A percentile compares a stretch with the other conserved stretches of the same genome.
These are phyloP conservation scores for Exophiala alcalophila DNA, from an alignment of 2,329 filamentous ascomycete species.

Conservation along the genomic window DNA sequence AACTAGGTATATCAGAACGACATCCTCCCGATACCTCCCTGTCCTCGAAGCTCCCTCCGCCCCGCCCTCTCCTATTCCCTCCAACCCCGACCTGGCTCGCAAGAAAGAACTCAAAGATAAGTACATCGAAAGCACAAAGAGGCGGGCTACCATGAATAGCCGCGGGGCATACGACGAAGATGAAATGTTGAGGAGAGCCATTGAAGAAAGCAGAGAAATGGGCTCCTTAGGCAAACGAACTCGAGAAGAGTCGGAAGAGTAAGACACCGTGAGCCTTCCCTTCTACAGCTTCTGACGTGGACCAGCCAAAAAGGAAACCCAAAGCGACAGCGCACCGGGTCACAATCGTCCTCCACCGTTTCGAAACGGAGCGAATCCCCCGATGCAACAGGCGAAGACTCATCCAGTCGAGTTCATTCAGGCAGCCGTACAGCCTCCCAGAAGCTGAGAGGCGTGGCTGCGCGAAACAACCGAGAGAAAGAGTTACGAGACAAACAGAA, in stretches of 20 bases:
- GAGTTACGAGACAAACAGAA: conserved; percentile 52
- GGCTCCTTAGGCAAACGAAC: conserved; percentile 73
- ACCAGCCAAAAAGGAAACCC: conserved; percentile 64
- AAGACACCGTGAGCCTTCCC: conserved; percentile 43
- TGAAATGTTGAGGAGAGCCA: conserved; percentile 79
- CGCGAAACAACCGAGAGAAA: conserved; percentile 53
- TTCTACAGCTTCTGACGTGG: conserved; percentile 6
- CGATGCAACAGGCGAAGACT: conserved; percentile 61
- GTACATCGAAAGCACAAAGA: conserved; percentile 64
- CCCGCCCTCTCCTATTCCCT: conserved; percentile 44
- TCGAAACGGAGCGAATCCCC: conserved; percentile 47
- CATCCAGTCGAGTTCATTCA: conserved; percentile 33
- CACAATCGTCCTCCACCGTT: conserved; percentile 64
- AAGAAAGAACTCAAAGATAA: conserved; percentile 49
- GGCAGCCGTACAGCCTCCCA: conserved; percentile 43
- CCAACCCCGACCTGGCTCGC: conserved; percentile 40
- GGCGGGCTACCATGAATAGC: conserved; percentile 96
- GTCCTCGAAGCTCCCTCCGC: conserved; percentile 51
- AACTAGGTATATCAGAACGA: conserved; percentile 46
- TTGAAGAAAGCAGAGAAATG: conserved; percentile 82
- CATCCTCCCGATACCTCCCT: conserved; percentile 63
- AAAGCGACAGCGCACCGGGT: conserved; percentile 82
- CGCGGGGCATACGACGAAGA: conserved; percentile 94
- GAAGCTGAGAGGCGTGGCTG: conserved; percentile 56
- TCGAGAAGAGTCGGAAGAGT: conserved; percentile 93